Evolutionary conservation across 345 rosid species (phyloP).

Genomic region (Lepidium aucheri): DNA sequence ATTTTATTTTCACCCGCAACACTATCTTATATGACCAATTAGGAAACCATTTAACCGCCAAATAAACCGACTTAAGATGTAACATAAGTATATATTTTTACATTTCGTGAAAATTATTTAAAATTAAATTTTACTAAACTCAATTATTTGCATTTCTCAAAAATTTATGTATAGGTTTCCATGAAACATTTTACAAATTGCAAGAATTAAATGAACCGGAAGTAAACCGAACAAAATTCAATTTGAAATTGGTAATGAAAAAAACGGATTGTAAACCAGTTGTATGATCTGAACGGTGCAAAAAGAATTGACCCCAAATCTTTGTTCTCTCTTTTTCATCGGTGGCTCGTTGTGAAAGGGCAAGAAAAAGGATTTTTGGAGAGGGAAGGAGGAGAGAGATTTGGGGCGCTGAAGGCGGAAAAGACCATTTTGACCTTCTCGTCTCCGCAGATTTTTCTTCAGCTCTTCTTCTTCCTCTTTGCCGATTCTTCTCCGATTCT

Average conservation of each 20-base stretch:
- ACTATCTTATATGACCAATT: neutral
- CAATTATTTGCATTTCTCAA: neutral
- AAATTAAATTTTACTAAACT: no score
- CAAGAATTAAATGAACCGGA: neutral
- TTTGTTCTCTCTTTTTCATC: neutral
- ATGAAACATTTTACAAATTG: neutral
- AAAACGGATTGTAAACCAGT: slow-evolving; percentile 2
- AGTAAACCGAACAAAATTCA: neutral
- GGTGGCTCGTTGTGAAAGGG: slow-evolving; percentile 11
- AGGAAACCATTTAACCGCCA: slow-evolving; percentile 3
- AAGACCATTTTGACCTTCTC: slow-evolving; percentile 30
- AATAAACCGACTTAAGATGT: neutral
- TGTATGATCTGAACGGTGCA: slow-evolving; percentile 20
- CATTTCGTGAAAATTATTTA: no score
- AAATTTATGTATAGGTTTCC: neutral
- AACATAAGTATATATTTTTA: no score
- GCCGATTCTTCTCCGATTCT: neutral
- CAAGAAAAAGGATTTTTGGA: neutral
- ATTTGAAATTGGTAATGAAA: neutral
- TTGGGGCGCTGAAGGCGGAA: slow-evolving; percentile 17
- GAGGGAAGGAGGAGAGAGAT: slow-evolving; percentile 4
- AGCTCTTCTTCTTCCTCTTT: neutral
- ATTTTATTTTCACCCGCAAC: slow-evolving; percentile 6
- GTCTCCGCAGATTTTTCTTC: slow-evolving; percentile 16
- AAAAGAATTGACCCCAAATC: slow-evolving; percentile 4